Evolutionary conservation across 768 basidiomycete genomes (phyloP).

Genomic region (Stropharia rugosoannulata): DNA sequence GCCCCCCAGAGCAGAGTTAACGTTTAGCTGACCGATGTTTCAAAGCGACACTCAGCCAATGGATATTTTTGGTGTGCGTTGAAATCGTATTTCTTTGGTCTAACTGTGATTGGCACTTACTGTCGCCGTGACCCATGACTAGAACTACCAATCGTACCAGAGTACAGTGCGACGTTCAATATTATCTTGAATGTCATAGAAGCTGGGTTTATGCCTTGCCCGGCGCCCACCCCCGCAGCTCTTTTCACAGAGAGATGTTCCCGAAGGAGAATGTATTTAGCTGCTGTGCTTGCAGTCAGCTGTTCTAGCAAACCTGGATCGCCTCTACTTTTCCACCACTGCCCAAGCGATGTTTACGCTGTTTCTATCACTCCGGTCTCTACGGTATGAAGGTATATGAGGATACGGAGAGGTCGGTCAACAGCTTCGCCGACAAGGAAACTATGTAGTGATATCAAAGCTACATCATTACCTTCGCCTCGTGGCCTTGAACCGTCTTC

Average conservation of each 20-base stretch:
- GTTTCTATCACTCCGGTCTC: not conserved
- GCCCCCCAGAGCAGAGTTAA: not conserved
- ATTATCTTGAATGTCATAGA: too few relatives aligned
- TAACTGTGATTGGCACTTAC: too few relatives aligned
- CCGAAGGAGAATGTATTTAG: too few relatives aligned
- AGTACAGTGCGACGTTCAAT: too few relatives aligned
- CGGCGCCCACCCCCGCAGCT: too few relatives aligned
- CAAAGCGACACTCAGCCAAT: not conserved
- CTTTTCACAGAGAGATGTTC: too few relatives aligned
- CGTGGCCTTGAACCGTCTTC: not conserved
- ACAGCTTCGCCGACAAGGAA: not conserved
- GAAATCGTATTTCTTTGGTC: not conserved
- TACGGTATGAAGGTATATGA: not conserved
- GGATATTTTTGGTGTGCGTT: not conserved
- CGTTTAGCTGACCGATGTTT: not conserved
- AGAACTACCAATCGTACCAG: too few relatives aligned
- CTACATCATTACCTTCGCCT: not conserved
- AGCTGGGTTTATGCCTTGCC: too few relatives aligned
- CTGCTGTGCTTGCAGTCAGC: too few relatives aligned
- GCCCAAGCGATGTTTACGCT: not conserved
- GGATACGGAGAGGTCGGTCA: not conserved
- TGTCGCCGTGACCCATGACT: too few relatives aligned
- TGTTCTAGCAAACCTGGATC: too few relatives aligned
- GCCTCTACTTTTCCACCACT: not conserved
- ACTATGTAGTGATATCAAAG: too few relatives aligned